These are phyloP conservation scores for Hypoxylon fragiforme DNA, from an alignment of 495 filamentous ascomycete species.

Conservation along the genomic window DNA sequence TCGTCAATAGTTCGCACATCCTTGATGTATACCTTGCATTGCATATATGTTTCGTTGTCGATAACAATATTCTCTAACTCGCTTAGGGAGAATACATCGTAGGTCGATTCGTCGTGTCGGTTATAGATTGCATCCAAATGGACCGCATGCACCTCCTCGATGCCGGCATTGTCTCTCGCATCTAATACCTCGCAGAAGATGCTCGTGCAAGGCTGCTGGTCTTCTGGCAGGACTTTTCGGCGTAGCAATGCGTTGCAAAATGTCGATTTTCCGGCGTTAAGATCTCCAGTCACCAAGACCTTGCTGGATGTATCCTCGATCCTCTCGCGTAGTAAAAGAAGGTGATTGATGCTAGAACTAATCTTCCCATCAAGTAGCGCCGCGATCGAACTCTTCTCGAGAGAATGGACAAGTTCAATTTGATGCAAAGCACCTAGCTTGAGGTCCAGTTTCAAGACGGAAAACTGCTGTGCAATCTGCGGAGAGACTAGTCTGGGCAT, in stretches of 20 bases:
- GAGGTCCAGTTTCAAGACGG: conserved; percentile 89
- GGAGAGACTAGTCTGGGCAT: conserved; percentile 82
- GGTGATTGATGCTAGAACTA: conserved; percentile 85
- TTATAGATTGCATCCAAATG: conserved; percentile 79
- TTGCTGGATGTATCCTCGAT: conserved; percentile 98
- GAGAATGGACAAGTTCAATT: conserved; percentile 90
- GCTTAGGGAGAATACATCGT: conserved; percentile 75
- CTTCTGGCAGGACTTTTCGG: conserved; percentile 90
- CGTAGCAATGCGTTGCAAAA: conserved; percentile 96
- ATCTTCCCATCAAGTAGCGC: conserved; percentile 92
- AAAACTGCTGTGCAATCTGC: conserved; percentile 94
- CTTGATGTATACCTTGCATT: conserved; percentile 96
- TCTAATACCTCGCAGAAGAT: conserved; percentile 98
- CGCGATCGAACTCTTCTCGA: conserved; percentile 89
- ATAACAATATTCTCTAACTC: conserved; percentile 87
- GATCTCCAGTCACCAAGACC: conserved; percentile 93
- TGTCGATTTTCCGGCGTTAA: conserved; percentile 97
- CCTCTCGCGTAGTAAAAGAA: conserved; percentile 80
- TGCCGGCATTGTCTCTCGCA: conserved; percentile 80
- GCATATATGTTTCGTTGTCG: conserved; percentile 82
- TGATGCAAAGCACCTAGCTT: conserved; percentile 86
- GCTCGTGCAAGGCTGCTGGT: conserved; percentile 97
- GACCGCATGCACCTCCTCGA: conserved; percentile 95
- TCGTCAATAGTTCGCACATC: conserved; percentile 90
- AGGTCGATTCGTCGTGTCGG: conserved; percentile 89